Evolutionary conservation across 2,329 filamentous ascomycete genomes (phyloP).

Genomic region (Xylariaceae sp.): DNA sequence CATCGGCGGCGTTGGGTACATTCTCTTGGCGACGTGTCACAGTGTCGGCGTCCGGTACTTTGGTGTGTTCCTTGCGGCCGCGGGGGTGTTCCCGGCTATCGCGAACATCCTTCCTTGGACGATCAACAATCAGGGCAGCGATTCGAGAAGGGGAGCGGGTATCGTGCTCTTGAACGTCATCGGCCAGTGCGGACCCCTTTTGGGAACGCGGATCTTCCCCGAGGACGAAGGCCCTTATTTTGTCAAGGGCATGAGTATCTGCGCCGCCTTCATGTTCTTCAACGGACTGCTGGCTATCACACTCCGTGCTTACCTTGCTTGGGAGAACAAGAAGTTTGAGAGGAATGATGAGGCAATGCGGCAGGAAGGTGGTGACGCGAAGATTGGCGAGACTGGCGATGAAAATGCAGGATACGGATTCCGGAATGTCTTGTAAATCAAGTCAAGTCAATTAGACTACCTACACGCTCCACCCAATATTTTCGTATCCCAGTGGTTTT

Average conservation of each 20-base stretch:
- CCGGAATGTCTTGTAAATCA: constrained; percentile 12
- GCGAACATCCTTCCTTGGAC: constrained; percentile 65
- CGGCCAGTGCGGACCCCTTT: constrained; percentile 58
- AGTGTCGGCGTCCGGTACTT: constrained; percentile 34
- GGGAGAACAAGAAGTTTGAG: constrained; percentile 31
- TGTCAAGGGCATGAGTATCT: constrained; percentile 29
- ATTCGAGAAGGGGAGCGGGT: constrained; percentile 59
- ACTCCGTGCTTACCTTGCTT: constrained; percentile 28
- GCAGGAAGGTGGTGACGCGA: background rate
- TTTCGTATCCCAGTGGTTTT: no score
- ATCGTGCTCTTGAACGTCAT: constrained; percentile 57
- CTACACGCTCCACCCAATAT: no score
- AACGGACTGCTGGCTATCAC: constrained; percentile 31
- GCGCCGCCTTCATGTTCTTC: constrained; percentile 34
- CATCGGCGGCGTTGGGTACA: constrained; percentile 58
- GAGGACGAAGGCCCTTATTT: constrained; percentile 32
- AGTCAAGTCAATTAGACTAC: background rate
- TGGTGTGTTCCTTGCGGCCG: constrained; percentile 46
- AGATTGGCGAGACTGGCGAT: background rate
- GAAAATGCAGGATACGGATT: constrained; percentile 16
- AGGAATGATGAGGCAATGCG: constrained; percentile 21
- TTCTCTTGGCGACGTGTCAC: constrained; percentile 56
- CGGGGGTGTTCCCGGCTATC: constrained; percentile 63
- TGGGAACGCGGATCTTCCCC: constrained; percentile 63
- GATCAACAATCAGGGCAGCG: constrained; percentile 64